Base-by-base conservation (phyloP, 352 stramenopile species). In the Lagenidium giganteum region DNA sequence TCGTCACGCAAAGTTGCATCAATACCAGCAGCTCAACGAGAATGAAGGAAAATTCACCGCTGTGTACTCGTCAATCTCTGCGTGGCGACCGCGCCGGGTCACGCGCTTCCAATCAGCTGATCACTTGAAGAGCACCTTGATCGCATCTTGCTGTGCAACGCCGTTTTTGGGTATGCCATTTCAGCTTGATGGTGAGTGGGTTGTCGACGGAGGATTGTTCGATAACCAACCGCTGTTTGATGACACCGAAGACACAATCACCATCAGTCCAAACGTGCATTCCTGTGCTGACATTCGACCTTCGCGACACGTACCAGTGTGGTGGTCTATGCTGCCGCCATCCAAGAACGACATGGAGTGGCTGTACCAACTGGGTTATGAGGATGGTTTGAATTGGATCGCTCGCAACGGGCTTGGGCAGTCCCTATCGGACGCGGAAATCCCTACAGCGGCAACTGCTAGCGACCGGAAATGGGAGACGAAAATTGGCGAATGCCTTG, bases 321-420 rank as follows among this genome's bases (percentile, higher is more conserved):
- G 66, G 64, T 87, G 75, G 72, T 77, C 55, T 9, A 52, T 84
- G 45, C 81, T 78, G 31, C 72, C 69, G 33, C 69, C 72, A 11
- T 64, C 58, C 1, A 48, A 63, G 27, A 54, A 70, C 2, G 66
- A 78, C 27, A 64, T 87, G 45, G 33, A 47, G 26, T 87, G 75
- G 75, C 29, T 86, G 17, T 80, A 67, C 21, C 50, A 73, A 2
- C 36, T 84, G 25, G 73, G 73, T 3, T 77, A 83, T 34, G 47
- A 57, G 26, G 70, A 79, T 53, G 61, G 46, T 11, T 40, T 76
- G 31, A 29, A 47, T 0, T 80, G 69, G 67, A 57, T 51, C 12
- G 40, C 56, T 17, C 41, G 53, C 14, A 21, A 62, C 34, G 47
- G 43, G 1, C 18, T 67, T n/a, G n/a, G n/a, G n/a, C n/a, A n/a